Evolutionary conservation across 164 flowering plant species (phyloP).

Genomic region (grape (Vitis vinifera)): DNA sequence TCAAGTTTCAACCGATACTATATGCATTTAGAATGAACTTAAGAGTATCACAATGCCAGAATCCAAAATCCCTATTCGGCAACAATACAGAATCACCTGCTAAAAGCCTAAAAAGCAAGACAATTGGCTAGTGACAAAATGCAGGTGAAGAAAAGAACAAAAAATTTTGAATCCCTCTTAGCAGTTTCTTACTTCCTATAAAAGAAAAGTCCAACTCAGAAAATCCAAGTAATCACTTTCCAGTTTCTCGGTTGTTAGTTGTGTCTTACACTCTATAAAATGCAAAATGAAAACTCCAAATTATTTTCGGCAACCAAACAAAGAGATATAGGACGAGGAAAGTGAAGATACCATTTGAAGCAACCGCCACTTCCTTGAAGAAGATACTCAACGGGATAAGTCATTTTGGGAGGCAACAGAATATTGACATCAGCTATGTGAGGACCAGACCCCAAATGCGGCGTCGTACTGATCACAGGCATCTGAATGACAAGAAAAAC

Average conservation of each 20-base stretch:
- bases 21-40: no score
- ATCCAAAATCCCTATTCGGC: no score
- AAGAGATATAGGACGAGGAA: background rate
- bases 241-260: no score
- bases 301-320: background rate
- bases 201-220: no score
- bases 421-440: slow-evolving; percentile 91
- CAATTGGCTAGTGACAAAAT: background rate
- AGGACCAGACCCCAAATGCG: slow-evolving; percentile 59
- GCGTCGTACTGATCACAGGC: slow-evolving; percentile 14
- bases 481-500: slow-evolving; percentile 7
- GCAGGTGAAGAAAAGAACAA: background rate
- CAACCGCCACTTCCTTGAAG: slow-evolving; percentile 92
- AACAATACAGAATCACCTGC: no score
- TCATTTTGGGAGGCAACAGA: slow-evolving; percentile 87
- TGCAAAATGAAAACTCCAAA: no score
- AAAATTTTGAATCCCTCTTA: background rate
- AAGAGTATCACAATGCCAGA: no score
- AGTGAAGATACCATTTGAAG: slow-evolving; percentile 69
- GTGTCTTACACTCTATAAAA: no score
- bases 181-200: no score
- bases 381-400: slow-evolving; percentile 80
- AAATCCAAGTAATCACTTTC: no score
- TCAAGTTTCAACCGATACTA: no score
- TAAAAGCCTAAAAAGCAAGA: no score